Evolutionary conservation across 1,139 yeast species (phyloP), one percentile per base, ranked within the genome.

Genomic region (Chernovozyma aurita): DNA sequence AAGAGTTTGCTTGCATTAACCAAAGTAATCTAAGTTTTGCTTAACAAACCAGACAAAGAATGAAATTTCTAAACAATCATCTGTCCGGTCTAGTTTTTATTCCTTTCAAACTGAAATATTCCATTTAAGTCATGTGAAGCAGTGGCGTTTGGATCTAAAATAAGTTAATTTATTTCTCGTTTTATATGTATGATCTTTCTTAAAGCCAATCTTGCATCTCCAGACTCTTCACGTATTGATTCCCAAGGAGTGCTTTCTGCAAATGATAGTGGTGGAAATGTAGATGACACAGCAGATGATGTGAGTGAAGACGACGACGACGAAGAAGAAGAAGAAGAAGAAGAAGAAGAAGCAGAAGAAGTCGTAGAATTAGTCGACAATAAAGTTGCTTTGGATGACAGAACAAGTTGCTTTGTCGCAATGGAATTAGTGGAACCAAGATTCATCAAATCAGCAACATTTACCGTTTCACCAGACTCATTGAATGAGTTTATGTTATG

Each of bases 141-240:
- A n/a, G n/a, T n/a, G n/a, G n/a, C n/a, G n/a, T n/a, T n/a, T n/a
- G n/a, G n/a, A n/a, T n/a, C n/a, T n/a, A n/a, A n/a, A n/a, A n/a
- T n/a, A n/a, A n/a, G n/a, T 29, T 35, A 22, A 14, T 21, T 29
- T 38, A 36, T 55, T 36, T 47, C 56, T 42, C 59, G 57, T 48
- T 62, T 64, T 15, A 62, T 55, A 38, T 63, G 61, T 35, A 66
- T 65, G 30, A 65, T 61, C 43, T 57, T 65, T 52, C 65, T 65
- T 44, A 66, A 60, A 6, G 72, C 73, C 27, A 59, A 51, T 36
- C 71, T 52, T 25, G 73, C 73, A 50, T 66, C 73, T 7, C 67
- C 65, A 27, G 63, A 55, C 42, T 65, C 71, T 14, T 58, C 65
- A 18, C 39, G 40, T 12, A 42, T n/a, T n/a, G 25, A 22, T n/a